Evolutionary conservation across 176 grass and related monocot genomes (phyloP).

Genomic region (Guadua angustifolia): DNA sequence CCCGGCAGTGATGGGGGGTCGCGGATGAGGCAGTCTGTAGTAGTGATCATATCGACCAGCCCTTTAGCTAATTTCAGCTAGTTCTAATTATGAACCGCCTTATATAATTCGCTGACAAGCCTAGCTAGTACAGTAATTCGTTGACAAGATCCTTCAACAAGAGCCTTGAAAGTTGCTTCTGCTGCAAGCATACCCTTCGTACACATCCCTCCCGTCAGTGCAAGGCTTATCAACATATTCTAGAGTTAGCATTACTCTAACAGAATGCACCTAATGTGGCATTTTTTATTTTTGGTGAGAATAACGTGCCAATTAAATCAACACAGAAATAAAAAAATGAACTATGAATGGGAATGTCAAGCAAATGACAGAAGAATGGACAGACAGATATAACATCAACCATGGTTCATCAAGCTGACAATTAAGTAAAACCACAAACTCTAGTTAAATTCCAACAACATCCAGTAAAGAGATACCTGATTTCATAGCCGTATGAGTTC

Average conservation of each 20-base stretch:
- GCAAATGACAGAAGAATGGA: neutral
- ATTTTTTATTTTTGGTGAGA: neutral
- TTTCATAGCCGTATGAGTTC: conserved; percentile 98
- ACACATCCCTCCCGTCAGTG: conserved; percentile 42
- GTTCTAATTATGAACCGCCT: too few relatives aligned
- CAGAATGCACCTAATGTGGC: neutral
- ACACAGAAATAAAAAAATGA: neutral
- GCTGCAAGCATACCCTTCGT: conserved; percentile 89
- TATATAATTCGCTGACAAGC: too few relatives aligned
- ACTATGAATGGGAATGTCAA: neutral
- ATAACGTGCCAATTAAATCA: neutral
- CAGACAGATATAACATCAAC: neutral
- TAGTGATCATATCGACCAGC: too few relatives aligned
- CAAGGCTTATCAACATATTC: conserved; percentile 14
- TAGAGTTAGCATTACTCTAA: neutral
- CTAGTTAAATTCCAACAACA: neutral
- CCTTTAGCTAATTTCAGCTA: too few relatives aligned
- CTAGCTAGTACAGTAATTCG: too few relatives aligned
- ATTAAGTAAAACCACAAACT: neutral
- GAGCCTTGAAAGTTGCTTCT: conserved; percentile 70
- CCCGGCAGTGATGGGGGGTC: too few relatives aligned
- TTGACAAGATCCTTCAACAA: conserved; percentile 77
- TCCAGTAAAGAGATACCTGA: conserved; percentile 60
- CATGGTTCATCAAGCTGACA: conserved; percentile 13
- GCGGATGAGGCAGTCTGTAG: too few relatives aligned